These are phyloP conservation scores for Fusarium sp. DNA, from an alignment of 2,329 filamentous ascomycete genomes.

Conservation along the genomic window DNA sequence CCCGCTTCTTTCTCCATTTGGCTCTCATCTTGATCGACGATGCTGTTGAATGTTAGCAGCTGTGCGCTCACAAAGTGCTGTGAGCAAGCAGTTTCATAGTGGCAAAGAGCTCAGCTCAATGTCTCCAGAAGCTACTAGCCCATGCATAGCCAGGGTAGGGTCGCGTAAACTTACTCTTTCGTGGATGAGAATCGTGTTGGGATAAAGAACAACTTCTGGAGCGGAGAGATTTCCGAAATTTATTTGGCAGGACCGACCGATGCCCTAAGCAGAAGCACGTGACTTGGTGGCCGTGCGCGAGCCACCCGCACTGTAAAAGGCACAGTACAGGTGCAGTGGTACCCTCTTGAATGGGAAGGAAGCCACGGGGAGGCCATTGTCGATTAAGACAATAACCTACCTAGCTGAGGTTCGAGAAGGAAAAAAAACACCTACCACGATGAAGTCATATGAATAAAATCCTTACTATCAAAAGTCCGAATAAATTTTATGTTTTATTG, in stretches of 20 bases:
- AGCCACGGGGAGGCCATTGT: conserved; percentile 18
- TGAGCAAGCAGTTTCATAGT: conserved; percentile 12
- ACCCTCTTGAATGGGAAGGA: conserved; percentile 4
- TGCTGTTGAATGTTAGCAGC: conserved; percentile 44
- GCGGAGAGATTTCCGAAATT: conserved; percentile 47
- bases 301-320: rapidly evolving
- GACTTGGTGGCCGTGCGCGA: background rate
- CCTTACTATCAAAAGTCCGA: background rate
- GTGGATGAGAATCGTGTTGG: conserved; percentile 59
- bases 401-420: background rate
- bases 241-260: background rate
- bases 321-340: background rate
- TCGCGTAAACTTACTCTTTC: conserved; percentile 52
- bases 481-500: background rate
- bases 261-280: background rate
- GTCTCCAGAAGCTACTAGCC: conserved; percentile 12
- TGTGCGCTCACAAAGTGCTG: conserved; percentile 4
- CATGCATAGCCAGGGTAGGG: conserved; percentile 19
- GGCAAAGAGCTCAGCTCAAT: conserved; percentile 28
- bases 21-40: conserved; percentile 78
- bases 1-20: conserved; percentile 99
- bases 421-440: background rate
- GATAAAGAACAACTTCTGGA: conserved; percentile 53
- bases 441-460: background rate
- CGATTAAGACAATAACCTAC: conserved; percentile 3